Percentiles rank a stretch among this genome's conserved stretches.
phyloP scores from a whole-genome alignment of 768 basidiomycete genomes.

The Leccinellum albellum region DNA sequence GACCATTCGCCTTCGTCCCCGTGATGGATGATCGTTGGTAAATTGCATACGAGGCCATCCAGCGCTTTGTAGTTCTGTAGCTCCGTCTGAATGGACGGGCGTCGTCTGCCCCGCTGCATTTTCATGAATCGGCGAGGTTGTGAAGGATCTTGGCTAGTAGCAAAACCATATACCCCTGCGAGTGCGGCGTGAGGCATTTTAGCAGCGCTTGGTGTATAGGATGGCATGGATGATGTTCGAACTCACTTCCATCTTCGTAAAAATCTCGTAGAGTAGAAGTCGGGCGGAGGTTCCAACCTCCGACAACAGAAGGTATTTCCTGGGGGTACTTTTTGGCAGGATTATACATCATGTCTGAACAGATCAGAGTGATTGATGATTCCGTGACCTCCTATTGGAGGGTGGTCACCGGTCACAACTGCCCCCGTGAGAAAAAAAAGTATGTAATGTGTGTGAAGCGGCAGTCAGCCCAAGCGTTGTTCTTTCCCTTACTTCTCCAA shows the following conservation, averaged over 20 bases:
- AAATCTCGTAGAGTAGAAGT: not conserved
- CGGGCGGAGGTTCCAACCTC: no score
- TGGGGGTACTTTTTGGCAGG: no score
- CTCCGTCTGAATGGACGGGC: not conserved
- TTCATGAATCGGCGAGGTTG: not conserved
- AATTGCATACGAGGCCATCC: not conserved
- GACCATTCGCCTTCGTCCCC: not conserved
- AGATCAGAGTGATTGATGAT: no score
- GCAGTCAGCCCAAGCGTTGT: not conserved
- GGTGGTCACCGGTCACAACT: not conserved
- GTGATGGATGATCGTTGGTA: not conserved
- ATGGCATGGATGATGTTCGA: not conserved
- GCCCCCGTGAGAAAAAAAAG: not conserved
- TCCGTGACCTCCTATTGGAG: no score
- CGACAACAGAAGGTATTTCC: no score
- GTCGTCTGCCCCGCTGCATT: not conserved
- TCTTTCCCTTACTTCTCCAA: not conserved
- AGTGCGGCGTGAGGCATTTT: not conserved
- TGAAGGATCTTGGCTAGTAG: not conserved
- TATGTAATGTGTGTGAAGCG: conserved; percentile 7
- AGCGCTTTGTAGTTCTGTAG: not conserved
- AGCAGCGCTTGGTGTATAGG: not conserved
- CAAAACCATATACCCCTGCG: not conserved
- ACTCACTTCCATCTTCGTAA: not conserved
- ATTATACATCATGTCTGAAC: not conserved